These are phyloP conservation scores for Leersia perrieri DNA, from an alignment of 176 grass and related monocot species.

Conservation along the genomic window DNA sequence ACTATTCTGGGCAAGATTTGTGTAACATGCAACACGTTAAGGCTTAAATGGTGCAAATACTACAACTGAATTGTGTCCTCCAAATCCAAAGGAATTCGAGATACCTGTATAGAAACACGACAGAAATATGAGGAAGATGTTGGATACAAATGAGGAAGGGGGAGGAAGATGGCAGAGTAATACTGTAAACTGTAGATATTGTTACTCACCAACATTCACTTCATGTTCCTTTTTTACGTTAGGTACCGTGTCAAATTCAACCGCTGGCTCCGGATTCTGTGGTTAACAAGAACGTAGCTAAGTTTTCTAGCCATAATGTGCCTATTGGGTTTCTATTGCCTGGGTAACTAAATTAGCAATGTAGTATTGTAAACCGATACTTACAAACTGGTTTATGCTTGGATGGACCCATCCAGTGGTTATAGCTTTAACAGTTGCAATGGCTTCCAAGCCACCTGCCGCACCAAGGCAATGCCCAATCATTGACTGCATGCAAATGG, in stretches of 20 bases:
- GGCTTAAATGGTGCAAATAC: conserved; percentile 96
- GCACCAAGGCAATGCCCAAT: conserved; percentile 99
- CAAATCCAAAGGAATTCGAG: conserved; percentile 97
- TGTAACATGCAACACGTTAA: conserved; percentile 35
- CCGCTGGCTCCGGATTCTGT: conserved; percentile 73
- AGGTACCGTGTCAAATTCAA: conserved; percentile 92
- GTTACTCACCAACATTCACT: conserved; percentile 90
- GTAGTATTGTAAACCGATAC: conserved; percentile 20
- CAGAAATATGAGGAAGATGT: conserved; percentile 19
- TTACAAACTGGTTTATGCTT: conserved; percentile 99
- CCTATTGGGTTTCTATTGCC: neutral
- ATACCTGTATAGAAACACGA: conserved; percentile 52
- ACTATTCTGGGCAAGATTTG: conserved; percentile 31
- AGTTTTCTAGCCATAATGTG: conserved; percentile 4
- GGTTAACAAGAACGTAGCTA: conserved; percentile 11
- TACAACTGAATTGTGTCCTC: conserved; percentile 95
- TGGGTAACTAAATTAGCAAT: neutral
- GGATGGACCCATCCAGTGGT: conserved; percentile 94
- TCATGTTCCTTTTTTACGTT: conserved; percentile 89
- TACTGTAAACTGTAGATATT: neutral
- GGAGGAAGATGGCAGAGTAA: neutral
- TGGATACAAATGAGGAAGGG: conserved; percentile 18
- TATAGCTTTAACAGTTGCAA: conserved; percentile 95
- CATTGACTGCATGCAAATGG: conserved; percentile 83
- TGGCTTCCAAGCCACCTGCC: conserved; percentile 93